These are phyloP conservation scores for Cyberlindnera mycetangii DNA, from an alignment of 805 yeast species.

Conservation along the genomic window DNA sequence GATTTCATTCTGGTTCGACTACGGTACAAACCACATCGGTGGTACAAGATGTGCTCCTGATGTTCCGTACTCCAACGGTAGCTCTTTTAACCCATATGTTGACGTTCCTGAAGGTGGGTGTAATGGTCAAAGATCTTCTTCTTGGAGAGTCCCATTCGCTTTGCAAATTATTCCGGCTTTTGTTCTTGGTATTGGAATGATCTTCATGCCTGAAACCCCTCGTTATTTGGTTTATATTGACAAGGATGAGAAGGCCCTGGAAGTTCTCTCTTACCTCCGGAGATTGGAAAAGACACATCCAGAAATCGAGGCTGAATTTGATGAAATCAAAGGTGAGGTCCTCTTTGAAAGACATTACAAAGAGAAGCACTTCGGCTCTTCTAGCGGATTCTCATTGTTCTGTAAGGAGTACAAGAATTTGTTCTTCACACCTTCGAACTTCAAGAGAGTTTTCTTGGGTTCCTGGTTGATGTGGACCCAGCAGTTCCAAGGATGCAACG, in stretches of 20 bases:
- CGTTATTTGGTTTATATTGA: conserved; percentile 32
- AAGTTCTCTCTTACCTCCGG: conserved; percentile 36
- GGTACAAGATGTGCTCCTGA: conserved; percentile 19
- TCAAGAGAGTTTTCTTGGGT: conserved; percentile 29
- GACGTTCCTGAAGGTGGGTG: conserved; percentile 14
- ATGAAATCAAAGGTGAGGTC: conserved; percentile 27
- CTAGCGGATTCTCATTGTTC: conserved; percentile 35
- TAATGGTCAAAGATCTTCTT: conserved; percentile 19
- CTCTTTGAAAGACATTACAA: conserved; percentile 20
- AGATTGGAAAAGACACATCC: conserved; percentile 33
- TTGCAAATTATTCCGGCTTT: conserved; percentile 42
- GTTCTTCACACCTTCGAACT: conserved; percentile 2
- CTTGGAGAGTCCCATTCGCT: conserved; percentile 46
- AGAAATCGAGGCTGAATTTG: conserved; percentile 37
- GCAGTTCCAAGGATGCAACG: conserved; percentile 46
- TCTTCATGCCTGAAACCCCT: conserved; percentile 5
- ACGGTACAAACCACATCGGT: conserved; percentile 36
- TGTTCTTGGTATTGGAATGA: conserved; percentile 30
- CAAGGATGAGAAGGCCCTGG: conserved; percentile 34
- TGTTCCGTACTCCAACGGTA: conserved; percentile 23
- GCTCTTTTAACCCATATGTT: conserved; percentile 10
- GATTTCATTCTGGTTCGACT: conserved; percentile 43
- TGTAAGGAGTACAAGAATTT: conserved; percentile 22
- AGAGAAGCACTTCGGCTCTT: conserved; percentile 28
- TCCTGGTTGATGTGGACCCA: conserved; percentile 29